Conservation (phyloP, 768 basidiomycete genomes). For the Xanthoconium purpureum region DNA sequence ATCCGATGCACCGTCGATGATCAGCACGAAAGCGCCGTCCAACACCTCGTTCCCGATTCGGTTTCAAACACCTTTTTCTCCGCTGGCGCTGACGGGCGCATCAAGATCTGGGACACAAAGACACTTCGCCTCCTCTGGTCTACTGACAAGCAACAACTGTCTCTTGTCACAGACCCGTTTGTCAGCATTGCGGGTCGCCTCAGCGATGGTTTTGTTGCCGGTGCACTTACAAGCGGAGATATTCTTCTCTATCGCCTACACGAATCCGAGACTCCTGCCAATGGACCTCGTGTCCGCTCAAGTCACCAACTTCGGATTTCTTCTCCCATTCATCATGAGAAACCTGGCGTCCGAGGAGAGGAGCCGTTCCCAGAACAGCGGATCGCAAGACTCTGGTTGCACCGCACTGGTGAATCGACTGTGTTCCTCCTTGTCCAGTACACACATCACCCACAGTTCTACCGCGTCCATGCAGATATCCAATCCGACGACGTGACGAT, state of each 20-base stretch:
- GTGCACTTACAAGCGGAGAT: slow-evolving; percentile 55
- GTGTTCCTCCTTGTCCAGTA: slow-evolving; percentile 48
- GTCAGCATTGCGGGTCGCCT: slow-evolving; percentile 47
- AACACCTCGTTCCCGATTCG: slow-evolving; percentile 53
- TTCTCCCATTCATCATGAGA: slow-evolving; percentile 29
- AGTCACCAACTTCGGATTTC: slow-evolving; percentile 35
- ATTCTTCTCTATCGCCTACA: slow-evolving; percentile 56
- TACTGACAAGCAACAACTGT: slow-evolving; percentile 38
- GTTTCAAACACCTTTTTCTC: slow-evolving; percentile 42
- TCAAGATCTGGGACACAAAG: slow-evolving; percentile 73
- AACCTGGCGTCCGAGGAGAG: slow-evolving; percentile 1
- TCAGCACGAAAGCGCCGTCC: slow-evolving; percentile 59
- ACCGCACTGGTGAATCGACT: slow-evolving; percentile 1
- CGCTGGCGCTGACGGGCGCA: slow-evolving; percentile 57
- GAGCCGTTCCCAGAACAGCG: neutral
- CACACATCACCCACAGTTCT: slow-evolving; percentile 48
- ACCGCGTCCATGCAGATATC: slow-evolving; percentile 44
- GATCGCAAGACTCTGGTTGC: slow-evolving; percentile 19
- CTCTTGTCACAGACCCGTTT: slow-evolving; percentile 46
- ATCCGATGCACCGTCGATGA: slow-evolving; percentile 52
- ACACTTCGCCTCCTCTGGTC: slow-evolving; percentile 61
- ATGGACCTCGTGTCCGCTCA: slow-evolving; percentile 11
- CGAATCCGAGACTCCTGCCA: slow-evolving; percentile 15
- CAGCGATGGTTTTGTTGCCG: slow-evolving; percentile 44
- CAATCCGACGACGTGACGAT: slow-evolving; percentile 28